Base-by-base conservation (phyloP, 345 rosid genomes). In the Salix suchowensis region DNA sequence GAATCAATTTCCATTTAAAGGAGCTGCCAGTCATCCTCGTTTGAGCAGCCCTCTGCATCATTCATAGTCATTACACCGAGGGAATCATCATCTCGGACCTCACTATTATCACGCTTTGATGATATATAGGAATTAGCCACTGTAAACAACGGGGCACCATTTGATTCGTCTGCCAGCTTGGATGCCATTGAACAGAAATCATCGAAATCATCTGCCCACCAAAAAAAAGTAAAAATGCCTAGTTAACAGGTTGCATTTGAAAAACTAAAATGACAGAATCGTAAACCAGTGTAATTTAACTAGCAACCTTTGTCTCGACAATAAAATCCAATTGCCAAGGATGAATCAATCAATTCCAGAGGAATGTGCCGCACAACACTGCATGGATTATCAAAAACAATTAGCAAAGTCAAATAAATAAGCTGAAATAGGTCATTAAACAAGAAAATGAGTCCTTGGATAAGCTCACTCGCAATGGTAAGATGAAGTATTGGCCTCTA, bases 281-380 rank as follows among this genome's bases (percentile, higher is more conserved):
- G 42, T 61, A 28, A 32, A 50, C 37, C 66, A 50, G 23, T 26
- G 13, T 21, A 73, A 55, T 46, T 65, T 32, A 67, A 77, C 72
- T 12, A 16, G 67, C 85, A 48, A 95, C 94, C 94, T 93, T 88
- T 92, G 88, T 89, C 87, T 24, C 86, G 91, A 80, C 98, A 96
- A 74, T 93, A 93, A 79, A 96, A 96, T 70, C 98, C 98, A 5
- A 96, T 84, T 42, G 99, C 99, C 75, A 93, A 74, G 21, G 99
- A 93, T 69, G 98, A 91, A 88, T 95, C 98, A 18, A 95, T 88
- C 18, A 86, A 87, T 66, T 88, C 92, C 73, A 95, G 78, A 14
- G 90, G 88, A 71, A 93, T 86, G 81, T 91, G 88, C 76, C 89
- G 86, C 37, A 88, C 73, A 18, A 81, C 48, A 50, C 98, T 95